These are phyloP conservation scores for Xylariomycetidae sp. DNA, from an alignment of 2,329 filamentous ascomycete species.

Conservation along the genomic window DNA sequence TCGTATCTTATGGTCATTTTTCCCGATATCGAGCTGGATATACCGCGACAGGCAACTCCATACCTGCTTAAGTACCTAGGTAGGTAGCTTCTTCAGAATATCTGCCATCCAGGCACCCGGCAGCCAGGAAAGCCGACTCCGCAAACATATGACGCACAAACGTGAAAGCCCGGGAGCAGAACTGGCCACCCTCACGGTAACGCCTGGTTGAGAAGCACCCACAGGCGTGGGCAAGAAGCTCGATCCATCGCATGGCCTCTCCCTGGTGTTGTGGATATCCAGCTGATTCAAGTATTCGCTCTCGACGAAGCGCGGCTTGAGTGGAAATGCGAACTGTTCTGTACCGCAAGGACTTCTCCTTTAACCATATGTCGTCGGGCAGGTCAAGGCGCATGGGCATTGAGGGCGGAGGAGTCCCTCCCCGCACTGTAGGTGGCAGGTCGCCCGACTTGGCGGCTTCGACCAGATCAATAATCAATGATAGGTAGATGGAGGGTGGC, in stretches of 20 bases:
- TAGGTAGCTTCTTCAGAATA: too few species aligned
- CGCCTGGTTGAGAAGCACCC: slow-evolving; percentile 21
- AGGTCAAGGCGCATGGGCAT: slow-evolving; percentile 14
- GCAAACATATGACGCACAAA: slow-evolving; percentile 19
- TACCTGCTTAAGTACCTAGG: slow-evolving; percentile 17
- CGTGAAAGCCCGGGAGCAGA: slow-evolving; percentile 18
- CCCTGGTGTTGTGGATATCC: slow-evolving; percentile 19
- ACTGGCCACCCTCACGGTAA: slow-evolving; percentile 16
- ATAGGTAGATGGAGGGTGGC: too few species aligned
- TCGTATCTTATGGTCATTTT: too few species aligned
- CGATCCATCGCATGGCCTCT: slow-evolving; percentile 19
- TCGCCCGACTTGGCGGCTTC: slow-evolving; percentile 17
- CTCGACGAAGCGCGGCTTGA: too few species aligned
- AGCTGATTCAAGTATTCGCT: slow-evolving; percentile 17
- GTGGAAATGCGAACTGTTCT: too few species aligned
- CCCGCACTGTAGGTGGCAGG: slow-evolving; percentile 21
- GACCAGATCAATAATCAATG: slow-evolving; percentile 21
- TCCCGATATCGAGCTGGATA: too few species aligned
- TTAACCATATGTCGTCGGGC: slow-evolving; percentile 20
- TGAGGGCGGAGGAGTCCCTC: slow-evolving; percentile 20
- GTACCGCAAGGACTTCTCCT: slow-evolving; percentile 23
- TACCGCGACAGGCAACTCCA: slow-evolving; percentile 22
- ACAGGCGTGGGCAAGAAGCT: slow-evolving; percentile 20
- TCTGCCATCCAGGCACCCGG: too few species aligned
- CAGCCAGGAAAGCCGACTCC: slow-evolving; percentile 19